phyloP scores from a whole-genome alignment of 345 rosid species.

The Ceriops decandra region DNA sequence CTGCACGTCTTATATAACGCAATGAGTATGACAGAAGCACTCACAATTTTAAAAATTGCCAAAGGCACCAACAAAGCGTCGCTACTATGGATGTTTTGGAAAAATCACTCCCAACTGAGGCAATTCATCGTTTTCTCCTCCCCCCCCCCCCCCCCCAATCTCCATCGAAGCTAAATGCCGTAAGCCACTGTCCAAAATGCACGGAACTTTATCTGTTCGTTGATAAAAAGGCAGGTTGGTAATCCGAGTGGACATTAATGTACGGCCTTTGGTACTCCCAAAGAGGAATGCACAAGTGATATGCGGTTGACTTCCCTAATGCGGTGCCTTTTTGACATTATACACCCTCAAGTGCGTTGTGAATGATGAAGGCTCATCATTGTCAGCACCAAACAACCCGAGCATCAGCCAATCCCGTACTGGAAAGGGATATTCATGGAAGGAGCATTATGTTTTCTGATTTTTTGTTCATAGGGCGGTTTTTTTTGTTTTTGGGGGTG shows the following conservation, averaged over 20 bases:
- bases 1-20: background rate
- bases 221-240: background rate
- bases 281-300: background rate
- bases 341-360: constrained; percentile 9
- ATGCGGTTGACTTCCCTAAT: background rate
- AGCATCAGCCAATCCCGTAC: background rate
- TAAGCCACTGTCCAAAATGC: constrained; percentile 7
- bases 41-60: background rate
- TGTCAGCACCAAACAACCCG: background rate
- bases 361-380: background rate
- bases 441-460: background rate
- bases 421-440: background rate
- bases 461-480: background rate
- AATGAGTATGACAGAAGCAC: background rate
- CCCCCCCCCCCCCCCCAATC: background rate
- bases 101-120: constrained; percentile 8
- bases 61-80: background rate
- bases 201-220: background rate
- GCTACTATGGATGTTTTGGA: background rate
- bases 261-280: constrained; percentile 13
- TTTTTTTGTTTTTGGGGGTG: too few species aligned
- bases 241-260: background rate
- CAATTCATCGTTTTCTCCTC: background rate
- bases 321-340: background rate
- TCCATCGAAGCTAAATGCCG: background rate